Evolutionary conservation across 176 grass and related monocot genomes (phyloP), one percentile per base, ranked within the genome.

Genomic region (Paspalum vaginatum): DNA sequence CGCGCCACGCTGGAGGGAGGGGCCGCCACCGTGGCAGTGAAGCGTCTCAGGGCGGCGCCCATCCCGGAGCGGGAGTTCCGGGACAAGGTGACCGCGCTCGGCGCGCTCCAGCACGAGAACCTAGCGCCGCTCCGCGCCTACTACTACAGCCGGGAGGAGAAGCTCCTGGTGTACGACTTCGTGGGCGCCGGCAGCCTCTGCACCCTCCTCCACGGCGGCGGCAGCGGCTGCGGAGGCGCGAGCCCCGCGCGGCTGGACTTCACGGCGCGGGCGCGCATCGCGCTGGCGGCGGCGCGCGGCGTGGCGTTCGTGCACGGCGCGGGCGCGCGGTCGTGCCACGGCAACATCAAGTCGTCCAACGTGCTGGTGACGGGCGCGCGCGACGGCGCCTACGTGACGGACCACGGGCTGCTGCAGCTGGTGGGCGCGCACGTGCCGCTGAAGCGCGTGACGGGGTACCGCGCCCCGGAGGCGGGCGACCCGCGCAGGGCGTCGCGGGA

Each of bases 341-440:
- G 95, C 53, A 98, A 98, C 84, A 85, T 98, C 84, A 98, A 98
- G 72, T 92, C 95, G 1, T 85, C 95, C 3, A 98, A 94, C 63
- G 61, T 98, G 7, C 80, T 98, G 3, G 87, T 98, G 11, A 54
- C 41, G 9, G 70, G 43, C 13, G 20, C 74, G 49, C 87, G 53
- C 38, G 47, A 79, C 45, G 57, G 78, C 21, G 84, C 92, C 3
- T 68, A 66, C 68, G 64, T 98, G 7, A 84, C 92, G 2, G 90
- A 98, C 78, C 61, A 91, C 78, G 92, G 95, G 74, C 22, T 94
- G 3, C 63, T 84, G 5, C 78, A 83, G 65, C 87, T 94, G 5
- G 61, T 81, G 20, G 69, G 32, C 11, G 48, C 77, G 43, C 41
- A 26, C 79, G 61, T 83, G 65, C 78, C 80, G 8, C 64, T 83